Evolutionary conservation across 2,329 filamentous ascomycete genomes (phyloP).

Genomic region (Talaromyces sp.): DNA sequence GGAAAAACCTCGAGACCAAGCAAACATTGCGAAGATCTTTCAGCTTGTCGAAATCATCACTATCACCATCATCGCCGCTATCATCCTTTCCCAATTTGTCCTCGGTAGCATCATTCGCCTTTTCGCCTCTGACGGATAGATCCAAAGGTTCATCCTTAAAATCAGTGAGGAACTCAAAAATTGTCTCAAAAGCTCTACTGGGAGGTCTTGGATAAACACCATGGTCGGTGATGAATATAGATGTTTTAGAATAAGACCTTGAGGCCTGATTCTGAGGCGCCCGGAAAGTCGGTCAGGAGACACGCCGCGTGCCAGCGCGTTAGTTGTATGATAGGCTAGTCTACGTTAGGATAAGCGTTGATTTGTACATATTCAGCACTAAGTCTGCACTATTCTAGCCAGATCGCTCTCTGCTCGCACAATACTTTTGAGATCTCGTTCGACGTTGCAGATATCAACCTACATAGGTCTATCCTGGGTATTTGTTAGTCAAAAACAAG

Average conservation of each 20-base stretch:
- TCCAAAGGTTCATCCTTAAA: not conserved
- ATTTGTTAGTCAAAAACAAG: not conserved
- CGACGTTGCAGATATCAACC: too few species aligned
- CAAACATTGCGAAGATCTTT: conserved; percentile 21
- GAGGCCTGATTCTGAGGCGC: not conserved
- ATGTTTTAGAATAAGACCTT: not conserved
- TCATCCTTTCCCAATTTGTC: not conserved
- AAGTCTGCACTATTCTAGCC: too few species aligned
- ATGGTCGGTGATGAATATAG: conserved; percentile 14
- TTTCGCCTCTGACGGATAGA: not conserved
- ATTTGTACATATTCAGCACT: too few species aligned
- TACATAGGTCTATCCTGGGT: too few species aligned
- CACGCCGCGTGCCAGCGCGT: too few species aligned
- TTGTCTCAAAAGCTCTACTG: conserved; percentile 23
- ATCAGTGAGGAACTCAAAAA: conserved; percentile 18
- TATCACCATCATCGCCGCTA: not conserved
- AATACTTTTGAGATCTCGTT: too few species aligned
- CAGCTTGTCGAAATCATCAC: not conserved
- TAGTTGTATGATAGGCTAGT: too few species aligned
- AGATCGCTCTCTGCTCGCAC: too few species aligned
- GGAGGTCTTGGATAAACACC: conserved; percentile 22
- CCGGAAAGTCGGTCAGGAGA: not conserved
- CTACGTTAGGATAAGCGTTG: too few species aligned
- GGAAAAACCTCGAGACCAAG: conserved; percentile 23
- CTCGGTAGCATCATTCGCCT: not conserved